Evolutionary conservation across 1,284 basidiomycete species (phyloP), one percentile per base, ranked within the genome.

Genomic region (Rhodotorula sp.): DNA sequence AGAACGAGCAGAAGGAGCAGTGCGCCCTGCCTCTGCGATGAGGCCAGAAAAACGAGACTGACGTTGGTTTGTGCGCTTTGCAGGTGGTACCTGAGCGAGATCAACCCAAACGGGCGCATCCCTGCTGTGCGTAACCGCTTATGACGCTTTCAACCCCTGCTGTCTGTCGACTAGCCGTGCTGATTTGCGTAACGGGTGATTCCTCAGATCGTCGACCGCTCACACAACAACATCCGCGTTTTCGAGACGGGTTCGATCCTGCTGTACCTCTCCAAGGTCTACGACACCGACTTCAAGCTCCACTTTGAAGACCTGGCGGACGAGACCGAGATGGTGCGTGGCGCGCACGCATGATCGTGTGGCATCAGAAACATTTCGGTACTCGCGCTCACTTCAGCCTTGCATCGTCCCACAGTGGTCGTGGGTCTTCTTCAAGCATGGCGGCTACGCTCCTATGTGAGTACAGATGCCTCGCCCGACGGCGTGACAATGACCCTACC

Each of bases 201-300:
- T 5, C 2, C 34, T 34, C 34, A 34, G 34, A 56, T 88, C 48
- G 80, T 86, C 53, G 87, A 89, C 78, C 83, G 84, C 65, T 80
- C 81, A 23, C 82, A 85, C 45, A 81, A 83, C 64, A 81, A 87
- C 68, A 88, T 88, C 74, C 79, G 83, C 9, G 85, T 90, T n/a
- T 90, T 89, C 71, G 90, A 91, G 81, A 87, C 86, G 4, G 86
- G 86, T 45, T 87, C 87, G 25, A 89, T 91, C 75, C 78, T 89
- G 60, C 80, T 89, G 17, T 90, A 90, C 81, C 83, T 91, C 55
- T 84, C 83, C 19, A 85, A 88, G 41, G 61, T 70, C 44, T 76
- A 78, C 72, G 82, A 83, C 72, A 76, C 73, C 68, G 85, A 88
- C 34, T 79, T 82, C 80, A 86, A 85, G 75, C 86, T 90, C 75